These are phyloP conservation scores for Scutellaria minor DNA, from an alignment of 257 asterid species.

Conservation along the genomic window DNA sequence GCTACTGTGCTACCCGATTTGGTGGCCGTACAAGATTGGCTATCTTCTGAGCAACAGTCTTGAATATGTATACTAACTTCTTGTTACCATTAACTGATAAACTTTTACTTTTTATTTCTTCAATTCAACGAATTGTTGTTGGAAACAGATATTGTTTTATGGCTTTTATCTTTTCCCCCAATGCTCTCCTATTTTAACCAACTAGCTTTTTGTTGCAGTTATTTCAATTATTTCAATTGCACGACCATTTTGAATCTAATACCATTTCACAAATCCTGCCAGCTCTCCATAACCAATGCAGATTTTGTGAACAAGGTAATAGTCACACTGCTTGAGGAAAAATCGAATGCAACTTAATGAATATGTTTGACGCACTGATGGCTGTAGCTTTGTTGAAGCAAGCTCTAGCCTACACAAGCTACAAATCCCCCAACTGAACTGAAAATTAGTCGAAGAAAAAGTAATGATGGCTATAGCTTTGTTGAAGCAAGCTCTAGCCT, in stretches of 20 bases:
- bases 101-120: background rate
- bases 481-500: conserved; percentile 5
- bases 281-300: background rate
- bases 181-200: background rate
- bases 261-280: too few species aligned
- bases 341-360: background rate
- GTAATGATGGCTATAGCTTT: too few species aligned
- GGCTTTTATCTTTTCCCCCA: background rate
- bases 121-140: conserved; percentile 10
- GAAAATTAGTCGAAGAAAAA: background rate
- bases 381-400: background rate
- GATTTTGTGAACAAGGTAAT: background rate
- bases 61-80: conserved; percentile 17
- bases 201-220: background rate
- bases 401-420: background rate
- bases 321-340: background rate
- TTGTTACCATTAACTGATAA: conserved; percentile 26
- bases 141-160: background rate
- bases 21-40: conserved; percentile 73
- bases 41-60: conserved; percentile 48
- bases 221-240: too few species aligned
- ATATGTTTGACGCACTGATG: too few species aligned
- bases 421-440: conserved; percentile 10
- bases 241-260: too few species aligned
- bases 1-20: conserved; percentile 81